Evolutionary conservation across 202 grass and related monocot genomes (phyloP), one percentile per base, ranked within the genome.

Genomic region (Panicum virgatum): DNA sequence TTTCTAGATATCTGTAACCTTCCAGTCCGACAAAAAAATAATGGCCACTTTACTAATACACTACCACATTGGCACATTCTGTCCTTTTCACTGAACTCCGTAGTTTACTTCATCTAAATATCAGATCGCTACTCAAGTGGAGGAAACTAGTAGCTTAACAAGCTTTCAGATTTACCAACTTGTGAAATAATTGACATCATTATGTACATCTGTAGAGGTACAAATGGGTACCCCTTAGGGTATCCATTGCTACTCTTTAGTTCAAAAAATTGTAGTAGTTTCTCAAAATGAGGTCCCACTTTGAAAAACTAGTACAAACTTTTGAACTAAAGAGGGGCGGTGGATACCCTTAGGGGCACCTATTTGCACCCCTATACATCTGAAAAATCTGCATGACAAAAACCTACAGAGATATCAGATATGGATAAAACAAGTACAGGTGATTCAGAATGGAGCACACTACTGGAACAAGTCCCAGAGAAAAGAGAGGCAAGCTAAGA

Each of bases 381-480:
- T n/a, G 19, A 69, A 48, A 61, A 62, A 42, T 25, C 27, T 69
- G 18, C 30, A 69, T 18, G 30, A 25, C 0, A 60, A 51, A 29
- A 4, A 52, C 51, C 22, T 60, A 26, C 0, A 3, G 32, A 66
- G 71, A 46, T n/a, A n/a, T n/a, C n/a, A n/a, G n/a, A n/a, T 10
- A 27, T 19, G 1, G 38, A 48, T 5, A 47, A 12, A 1, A 77
- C 12, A 58, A 45, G 36, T 19, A 12, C 13, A 86, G 1, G 13
- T 78, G 12, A 85, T 69, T 81, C 8, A 56, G 43, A 57, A 56
- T 20, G 46, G 23, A 81, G 62, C 18, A 76, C 12, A 60, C 5
- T 44, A 34, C 15, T 75, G 34, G 14, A 19, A 73, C 19, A 79
- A 59, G 20, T 46, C n/a, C n/a, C n/a, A 69, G 32, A 72, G 16